These are phyloP conservation scores for Cercospora nicotianae DNA, from an alignment of 2,329 filamentous ascomycete species.

Conservation along the genomic window DNA sequence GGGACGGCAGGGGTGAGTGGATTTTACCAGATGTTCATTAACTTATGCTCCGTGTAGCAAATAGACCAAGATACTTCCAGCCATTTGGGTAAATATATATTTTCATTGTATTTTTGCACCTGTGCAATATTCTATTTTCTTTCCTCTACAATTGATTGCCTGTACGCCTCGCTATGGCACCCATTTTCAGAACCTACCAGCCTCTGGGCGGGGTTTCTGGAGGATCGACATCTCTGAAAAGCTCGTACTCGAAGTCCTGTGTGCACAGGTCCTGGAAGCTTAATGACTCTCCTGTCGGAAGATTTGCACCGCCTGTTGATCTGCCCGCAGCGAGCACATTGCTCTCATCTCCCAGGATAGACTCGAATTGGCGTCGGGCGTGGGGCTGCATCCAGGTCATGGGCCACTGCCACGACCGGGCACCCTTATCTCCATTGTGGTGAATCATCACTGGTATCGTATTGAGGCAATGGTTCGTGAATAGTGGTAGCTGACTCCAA, in stretches of 20 bases:
- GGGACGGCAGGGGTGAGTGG: constrained; percentile 46
- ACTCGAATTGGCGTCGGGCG: constrained; percentile 15
- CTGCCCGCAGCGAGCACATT: constrained; percentile 33
- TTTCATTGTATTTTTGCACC: background rate
- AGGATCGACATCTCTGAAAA: constrained; percentile 25
- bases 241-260: constrained; percentile 24
- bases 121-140: background rate
- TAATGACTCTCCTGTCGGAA: constrained; percentile 43
- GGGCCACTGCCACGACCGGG: constrained; percentile 21
- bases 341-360: constrained; percentile 36
- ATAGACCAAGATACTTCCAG: background rate
- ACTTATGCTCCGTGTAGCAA: background rate
- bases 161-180: background rate
- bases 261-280: constrained; percentile 26
- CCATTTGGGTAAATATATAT: background rate
- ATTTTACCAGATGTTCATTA: constrained; percentile 23
- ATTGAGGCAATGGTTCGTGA: constrained; percentile 31
- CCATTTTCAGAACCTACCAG: background rate
- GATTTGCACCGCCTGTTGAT: constrained; percentile 40
- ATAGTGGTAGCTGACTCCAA: constrained; percentile 27
- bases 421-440: constrained; percentile 31
- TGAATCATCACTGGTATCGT: constrained; percentile 34
- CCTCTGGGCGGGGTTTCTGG: constrained; percentile 5
- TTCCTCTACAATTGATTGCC: background rate
- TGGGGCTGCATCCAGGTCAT: constrained; percentile 26